Evolutionary conservation across 129 eudicot genomes (phyloP).

Genomic region (Apium graveolens): DNA sequence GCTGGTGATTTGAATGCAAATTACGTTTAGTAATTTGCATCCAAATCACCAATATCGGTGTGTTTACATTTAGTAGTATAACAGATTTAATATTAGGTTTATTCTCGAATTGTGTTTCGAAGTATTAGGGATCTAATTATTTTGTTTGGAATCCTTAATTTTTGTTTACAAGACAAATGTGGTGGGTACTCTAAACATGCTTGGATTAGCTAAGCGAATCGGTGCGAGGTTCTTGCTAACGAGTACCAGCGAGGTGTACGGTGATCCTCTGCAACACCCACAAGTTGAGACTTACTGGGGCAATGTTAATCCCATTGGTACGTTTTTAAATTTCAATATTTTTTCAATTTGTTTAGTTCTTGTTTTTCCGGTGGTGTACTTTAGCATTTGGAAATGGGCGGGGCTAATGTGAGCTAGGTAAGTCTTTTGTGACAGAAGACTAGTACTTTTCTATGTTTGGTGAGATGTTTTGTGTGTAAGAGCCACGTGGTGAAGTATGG

Average conservation of each 20-base stretch:
- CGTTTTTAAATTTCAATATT: background rate
- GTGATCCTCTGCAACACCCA: slow-evolving; percentile 29
- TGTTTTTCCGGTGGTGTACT: background rate
- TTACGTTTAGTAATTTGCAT: background rate
- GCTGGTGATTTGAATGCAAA: background rate
- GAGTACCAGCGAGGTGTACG: slow-evolving; percentile 30
- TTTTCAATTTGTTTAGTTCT: background rate
- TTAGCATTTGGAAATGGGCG: background rate
- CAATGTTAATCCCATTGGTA: slow-evolving; percentile 24
- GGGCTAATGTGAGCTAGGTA: background rate
- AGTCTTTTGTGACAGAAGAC: background rate
- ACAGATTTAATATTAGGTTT: background rate
- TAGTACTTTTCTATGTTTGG: background rate
- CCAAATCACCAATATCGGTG: background rate
- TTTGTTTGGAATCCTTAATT: background rate
- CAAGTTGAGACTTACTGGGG: slow-evolving; percentile 32
- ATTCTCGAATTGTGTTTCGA: too few relatives aligned
- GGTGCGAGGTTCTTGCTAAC: slow-evolving; percentile 27
- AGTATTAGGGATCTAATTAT: background rate
- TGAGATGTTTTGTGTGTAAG: background rate
- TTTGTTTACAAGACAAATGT: slow-evolving; percentile 20
- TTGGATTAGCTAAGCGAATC: slow-evolving; percentile 26
- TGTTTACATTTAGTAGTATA: too few relatives aligned
- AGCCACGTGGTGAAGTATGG: background rate
- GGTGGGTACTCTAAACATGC: slow-evolving; percentile 27